Percentiles rank a stretch among this genome's conserved stretches.
phyloP scores from a whole-genome alignment of 2,329 filamentous ascomycete genomes.

The Aspergillus spinulosporus region DNA sequence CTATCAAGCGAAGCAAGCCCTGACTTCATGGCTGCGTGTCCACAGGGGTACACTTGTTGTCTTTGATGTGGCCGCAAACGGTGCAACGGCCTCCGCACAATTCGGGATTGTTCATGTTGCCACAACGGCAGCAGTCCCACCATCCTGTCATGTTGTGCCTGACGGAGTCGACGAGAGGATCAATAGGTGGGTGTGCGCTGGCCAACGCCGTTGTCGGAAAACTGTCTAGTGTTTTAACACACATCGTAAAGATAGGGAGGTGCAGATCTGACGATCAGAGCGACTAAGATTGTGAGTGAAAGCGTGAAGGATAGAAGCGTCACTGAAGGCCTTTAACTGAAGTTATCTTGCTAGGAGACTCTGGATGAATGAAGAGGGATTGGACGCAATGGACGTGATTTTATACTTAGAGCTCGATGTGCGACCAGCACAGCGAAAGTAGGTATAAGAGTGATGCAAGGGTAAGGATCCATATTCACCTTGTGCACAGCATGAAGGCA shows the following conservation, averaged over 20 bases:
- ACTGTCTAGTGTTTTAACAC: neutral
- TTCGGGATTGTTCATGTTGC: slow-evolving; percentile 21
- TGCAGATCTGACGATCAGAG: neutral
- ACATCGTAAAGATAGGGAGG: neutral
- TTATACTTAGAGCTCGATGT: too few relatives aligned
- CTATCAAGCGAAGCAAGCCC: neutral
- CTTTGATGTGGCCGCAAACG: slow-evolving; percentile 21
- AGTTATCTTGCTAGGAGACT: too few relatives aligned
- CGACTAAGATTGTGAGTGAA: too few relatives aligned
- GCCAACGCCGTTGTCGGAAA: neutral
- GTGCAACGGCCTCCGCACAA: slow-evolving; percentile 21
- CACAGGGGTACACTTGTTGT: neutral
- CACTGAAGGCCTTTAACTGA: too few relatives aligned
- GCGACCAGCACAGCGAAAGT: too few relatives aligned
- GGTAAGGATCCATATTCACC: neutral
- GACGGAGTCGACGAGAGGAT: neutral
- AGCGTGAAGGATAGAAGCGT: too few relatives aligned
- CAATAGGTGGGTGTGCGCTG: neutral
- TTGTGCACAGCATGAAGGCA: neutral
- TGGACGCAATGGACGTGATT: too few relatives aligned
- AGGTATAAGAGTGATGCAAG: too few relatives aligned
- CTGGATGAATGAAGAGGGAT: too few relatives aligned
- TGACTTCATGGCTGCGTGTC: neutral
- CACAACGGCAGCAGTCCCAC: slow-evolving; percentile 30
- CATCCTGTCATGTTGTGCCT: slow-evolving; percentile 15